Percentiles rank a stretch among this genome's conserved stretches.
Evolutionary conservation across 2,329 filamentous ascomycete genomes (phyloP).

Genomic region (Cladobotryum mycophilum): DNA sequence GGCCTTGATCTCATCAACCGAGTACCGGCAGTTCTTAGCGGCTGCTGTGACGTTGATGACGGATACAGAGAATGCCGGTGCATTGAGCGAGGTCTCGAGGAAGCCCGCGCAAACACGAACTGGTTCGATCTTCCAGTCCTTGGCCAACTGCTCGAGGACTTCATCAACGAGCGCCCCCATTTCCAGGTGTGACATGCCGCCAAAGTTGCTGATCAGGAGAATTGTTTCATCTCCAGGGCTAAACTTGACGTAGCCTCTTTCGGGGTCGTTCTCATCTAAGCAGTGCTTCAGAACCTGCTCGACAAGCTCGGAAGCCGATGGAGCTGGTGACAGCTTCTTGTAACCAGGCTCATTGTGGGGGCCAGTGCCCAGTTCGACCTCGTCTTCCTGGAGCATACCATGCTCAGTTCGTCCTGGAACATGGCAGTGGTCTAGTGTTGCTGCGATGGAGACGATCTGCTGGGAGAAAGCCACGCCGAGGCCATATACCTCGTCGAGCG

Average conservation of each 20-base stretch:
- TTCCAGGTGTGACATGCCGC: slow-evolving; percentile 52
- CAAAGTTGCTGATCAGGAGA: slow-evolving; percentile 53
- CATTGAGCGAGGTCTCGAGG: slow-evolving; percentile 67
- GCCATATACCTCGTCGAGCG: slow-evolving; percentile 44
- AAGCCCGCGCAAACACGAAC: slow-evolving; percentile 55
- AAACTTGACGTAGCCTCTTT: slow-evolving; percentile 46
- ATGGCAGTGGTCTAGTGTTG: slow-evolving; percentile 56
- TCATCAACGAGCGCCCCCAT: slow-evolving; percentile 49
- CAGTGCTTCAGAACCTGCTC: slow-evolving; percentile 54
- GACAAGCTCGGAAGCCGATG: slow-evolving; percentile 42
- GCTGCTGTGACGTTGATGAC: slow-evolving; percentile 53
- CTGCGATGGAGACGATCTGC: slow-evolving; percentile 51
- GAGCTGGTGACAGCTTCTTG: slow-evolving; percentile 47
- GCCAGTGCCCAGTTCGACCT: slow-evolving; percentile 59
- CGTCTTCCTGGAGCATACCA: slow-evolving; percentile 40
- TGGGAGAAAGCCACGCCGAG: slow-evolving; percentile 43
- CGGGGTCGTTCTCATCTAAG: slow-evolving; percentile 49
- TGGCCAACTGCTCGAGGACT: slow-evolving; percentile 42
- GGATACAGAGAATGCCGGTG: slow-evolving; percentile 63
- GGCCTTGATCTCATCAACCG: slow-evolving; percentile 48
- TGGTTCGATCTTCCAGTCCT: slow-evolving; percentile 42
- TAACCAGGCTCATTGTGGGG: slow-evolving; percentile 62
- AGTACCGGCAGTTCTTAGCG: slow-evolving; percentile 39
- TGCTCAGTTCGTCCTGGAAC: slow-evolving; percentile 47
- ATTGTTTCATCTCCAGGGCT: slow-evolving; percentile 41